Percentiles rank a stretch among this genome's conserved stretches.
phyloP scores from a whole-genome alignment of 169 alveolate genomes.

The Cryptosporidium viatorum region DNA sequence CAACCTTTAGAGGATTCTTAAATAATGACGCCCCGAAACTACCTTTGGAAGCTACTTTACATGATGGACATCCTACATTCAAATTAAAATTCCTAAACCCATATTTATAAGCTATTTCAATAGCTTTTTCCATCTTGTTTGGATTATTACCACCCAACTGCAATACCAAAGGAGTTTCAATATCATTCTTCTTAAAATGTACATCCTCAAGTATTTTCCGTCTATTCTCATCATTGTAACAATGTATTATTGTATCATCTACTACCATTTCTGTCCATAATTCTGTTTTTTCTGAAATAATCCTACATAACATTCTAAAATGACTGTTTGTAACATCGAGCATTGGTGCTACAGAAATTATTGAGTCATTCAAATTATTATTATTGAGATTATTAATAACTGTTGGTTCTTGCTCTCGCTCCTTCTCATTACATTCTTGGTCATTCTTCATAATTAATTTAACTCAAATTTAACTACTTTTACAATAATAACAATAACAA shows the following conservation, averaged over 20 bases:
- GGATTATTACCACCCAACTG: slow-evolving; percentile 96
- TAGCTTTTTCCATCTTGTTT: slow-evolving; percentile 89
- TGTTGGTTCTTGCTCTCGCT: too few relatives aligned
- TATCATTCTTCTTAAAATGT: slow-evolving; percentile 78
- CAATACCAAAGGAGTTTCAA: slow-evolving; percentile 89
- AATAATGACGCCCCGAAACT: slow-evolving; percentile 97
- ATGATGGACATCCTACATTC: slow-evolving; percentile 94
- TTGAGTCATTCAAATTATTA: slow-evolving; percentile 65
- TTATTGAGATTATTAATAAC: too few relatives aligned
- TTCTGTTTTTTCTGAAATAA: slow-evolving; percentile 86
- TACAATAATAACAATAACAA: too few relatives aligned
- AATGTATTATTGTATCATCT: slow-evolving; percentile 86
- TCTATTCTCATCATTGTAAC: slow-evolving; percentile 75
- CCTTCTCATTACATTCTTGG: background rate
- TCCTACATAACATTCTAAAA: slow-evolving; percentile 89
- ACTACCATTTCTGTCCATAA: slow-evolving; percentile 95
- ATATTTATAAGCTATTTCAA: slow-evolving; percentile 85
- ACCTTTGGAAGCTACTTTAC: slow-evolving; percentile 90
- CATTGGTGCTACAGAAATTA: slow-evolving; percentile 95
- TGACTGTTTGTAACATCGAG: slow-evolving; percentile 92
- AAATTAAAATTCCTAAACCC: slow-evolving; percentile 95
- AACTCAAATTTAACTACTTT: background rate
- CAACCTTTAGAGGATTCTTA: slow-evolving; percentile 87
- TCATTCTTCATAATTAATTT: background rate
- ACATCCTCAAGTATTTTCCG: slow-evolving; percentile 61